Evolutionary conservation across 768 basidiomycete species (phyloP).

Genomic region (Cytidiella melzeri): DNA sequence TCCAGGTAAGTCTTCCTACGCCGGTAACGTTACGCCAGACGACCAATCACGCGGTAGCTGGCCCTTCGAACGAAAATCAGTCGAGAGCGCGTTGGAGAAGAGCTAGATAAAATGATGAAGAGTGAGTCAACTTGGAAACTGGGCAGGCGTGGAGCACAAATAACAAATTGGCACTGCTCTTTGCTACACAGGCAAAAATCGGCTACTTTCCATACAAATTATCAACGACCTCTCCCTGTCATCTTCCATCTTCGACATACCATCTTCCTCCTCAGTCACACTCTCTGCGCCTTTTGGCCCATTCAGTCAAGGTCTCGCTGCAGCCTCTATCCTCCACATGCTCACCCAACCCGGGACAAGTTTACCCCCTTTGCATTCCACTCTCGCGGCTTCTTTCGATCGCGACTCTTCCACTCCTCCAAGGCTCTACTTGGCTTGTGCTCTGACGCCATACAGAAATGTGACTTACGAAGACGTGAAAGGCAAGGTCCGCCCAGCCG

Average conservation of each 20-base stretch:
- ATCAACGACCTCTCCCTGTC: slow-evolving; percentile 72
- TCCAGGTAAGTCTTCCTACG: slow-evolving; percentile 50
- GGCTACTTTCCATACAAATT: slow-evolving; percentile 66
- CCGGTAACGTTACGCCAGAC: not conserved
- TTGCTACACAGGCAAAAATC: slow-evolving; percentile 54
- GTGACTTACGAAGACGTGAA: slow-evolving; percentile 60
- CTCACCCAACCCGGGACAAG: slow-evolving; percentile 31
- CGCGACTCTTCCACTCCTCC: slow-evolving; percentile 37
- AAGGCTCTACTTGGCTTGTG: slow-evolving; percentile 74
- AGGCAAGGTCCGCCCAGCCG: slow-evolving; percentile 49
- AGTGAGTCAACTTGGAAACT: slow-evolving; percentile 35
- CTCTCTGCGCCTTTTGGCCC: slow-evolving; percentile 41
- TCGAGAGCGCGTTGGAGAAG: slow-evolving; percentile 87
- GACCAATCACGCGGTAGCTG: slow-evolving; percentile 31
- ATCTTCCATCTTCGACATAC: slow-evolving; percentile 55
- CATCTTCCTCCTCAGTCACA: slow-evolving; percentile 33
- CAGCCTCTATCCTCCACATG: slow-evolving; percentile 51
- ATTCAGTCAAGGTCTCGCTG: slow-evolving; percentile 41
- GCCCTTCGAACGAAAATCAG: slow-evolving; percentile 77
- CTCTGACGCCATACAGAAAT: slow-evolving; percentile 63
- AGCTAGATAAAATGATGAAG: slow-evolving; percentile 91
- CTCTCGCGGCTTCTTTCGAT: slow-evolving; percentile 31
- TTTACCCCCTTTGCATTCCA: slow-evolving; percentile 42
- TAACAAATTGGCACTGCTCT: too few species aligned
- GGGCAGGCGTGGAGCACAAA: too few species aligned